Conservation (phyloP, 2,329 filamentous ascomycete species). For the Aspergillus texensis region DNA sequence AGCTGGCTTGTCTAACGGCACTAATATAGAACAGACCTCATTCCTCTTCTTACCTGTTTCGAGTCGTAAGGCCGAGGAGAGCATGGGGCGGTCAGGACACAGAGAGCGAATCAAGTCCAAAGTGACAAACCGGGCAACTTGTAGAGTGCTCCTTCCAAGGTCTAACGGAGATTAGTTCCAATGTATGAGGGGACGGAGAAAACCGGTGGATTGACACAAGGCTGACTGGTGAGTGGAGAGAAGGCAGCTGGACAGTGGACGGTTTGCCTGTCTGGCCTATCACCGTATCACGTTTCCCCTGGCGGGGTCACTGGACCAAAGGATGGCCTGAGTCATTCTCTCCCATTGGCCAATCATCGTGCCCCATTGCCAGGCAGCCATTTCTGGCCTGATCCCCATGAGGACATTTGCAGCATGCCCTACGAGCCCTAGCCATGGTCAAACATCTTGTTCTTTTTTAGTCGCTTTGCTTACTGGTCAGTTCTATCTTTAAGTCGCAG, state of each 20-base stretch:
- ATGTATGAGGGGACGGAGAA: conserved; percentile 3
- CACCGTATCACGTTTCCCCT: background rate
- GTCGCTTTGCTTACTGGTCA: no score
- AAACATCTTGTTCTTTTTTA: no score
- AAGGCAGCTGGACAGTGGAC: conserved; percentile 3
- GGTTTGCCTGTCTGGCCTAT: background rate
- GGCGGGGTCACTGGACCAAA: conserved; percentile 9
- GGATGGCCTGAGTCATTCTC: conserved; percentile 12
- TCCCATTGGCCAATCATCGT: conserved; percentile 13
- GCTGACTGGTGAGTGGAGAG: background rate
- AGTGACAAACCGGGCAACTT: background rate
- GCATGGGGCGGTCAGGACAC: background rate
- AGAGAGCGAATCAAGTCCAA: conserved; percentile 3
- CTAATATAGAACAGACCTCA: background rate
- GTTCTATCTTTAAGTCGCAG: no score
- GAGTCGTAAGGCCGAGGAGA: conserved; percentile 6
- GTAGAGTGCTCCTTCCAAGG: background rate
- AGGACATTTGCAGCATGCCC: background rate
- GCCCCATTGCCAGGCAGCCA: conserved; percentile 12
- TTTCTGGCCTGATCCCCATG: background rate
- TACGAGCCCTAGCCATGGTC: background rate
- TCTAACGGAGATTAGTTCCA: background rate
- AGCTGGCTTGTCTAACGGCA: background rate
- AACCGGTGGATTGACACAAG: conserved; percentile 4
- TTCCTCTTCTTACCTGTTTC: background rate